Conservation (phyloP, 78 protist genomes). For the Tieghemostelium lacteum region DNA sequence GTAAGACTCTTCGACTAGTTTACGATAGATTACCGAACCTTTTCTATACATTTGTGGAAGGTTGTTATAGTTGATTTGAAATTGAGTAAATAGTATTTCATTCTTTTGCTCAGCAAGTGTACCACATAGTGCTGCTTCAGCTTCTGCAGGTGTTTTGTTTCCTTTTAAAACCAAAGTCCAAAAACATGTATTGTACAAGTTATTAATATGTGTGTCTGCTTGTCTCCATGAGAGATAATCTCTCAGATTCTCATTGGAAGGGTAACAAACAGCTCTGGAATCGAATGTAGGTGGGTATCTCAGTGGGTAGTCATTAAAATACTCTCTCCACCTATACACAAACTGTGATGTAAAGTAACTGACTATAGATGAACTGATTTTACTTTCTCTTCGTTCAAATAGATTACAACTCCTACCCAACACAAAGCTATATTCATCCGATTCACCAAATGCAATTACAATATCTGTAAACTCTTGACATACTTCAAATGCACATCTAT, state of each 20-base stretch:
- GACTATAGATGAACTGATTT: conserved; percentile 78
- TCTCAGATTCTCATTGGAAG: conserved; percentile 80
- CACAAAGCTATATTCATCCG: conserved; percentile 89
- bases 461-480: conserved; percentile 78
- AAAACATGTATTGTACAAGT: conserved; percentile 90
- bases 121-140: conserved; percentile 69
- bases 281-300: conserved; percentile 93
- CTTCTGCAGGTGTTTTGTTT: conserved; percentile 74
- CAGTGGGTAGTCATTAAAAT: conserved; percentile 68
- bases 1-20: conserved; percentile 18
- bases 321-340: conserved; percentile 78
- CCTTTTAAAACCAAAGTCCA: conserved; percentile 90
- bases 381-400: conserved; percentile 64
- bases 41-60: conserved; percentile 85
- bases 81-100: conserved; percentile 89
- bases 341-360: conserved; percentile 83
- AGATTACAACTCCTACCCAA: conserved; percentile 18
- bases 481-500: conserved; percentile 85
- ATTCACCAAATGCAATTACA: conserved; percentile 91
- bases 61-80: conserved; percentile 86
- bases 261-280: conserved; percentile 92
- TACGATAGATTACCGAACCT: conserved; percentile 84
- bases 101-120: conserved; percentile 88
- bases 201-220: conserved; percentile 92
- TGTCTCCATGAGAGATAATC: conserved; percentile 76